phyloP scores from a whole-genome alignment of 2,329 filamentous ascomycete species.

The Tolypocladium album region DNA sequence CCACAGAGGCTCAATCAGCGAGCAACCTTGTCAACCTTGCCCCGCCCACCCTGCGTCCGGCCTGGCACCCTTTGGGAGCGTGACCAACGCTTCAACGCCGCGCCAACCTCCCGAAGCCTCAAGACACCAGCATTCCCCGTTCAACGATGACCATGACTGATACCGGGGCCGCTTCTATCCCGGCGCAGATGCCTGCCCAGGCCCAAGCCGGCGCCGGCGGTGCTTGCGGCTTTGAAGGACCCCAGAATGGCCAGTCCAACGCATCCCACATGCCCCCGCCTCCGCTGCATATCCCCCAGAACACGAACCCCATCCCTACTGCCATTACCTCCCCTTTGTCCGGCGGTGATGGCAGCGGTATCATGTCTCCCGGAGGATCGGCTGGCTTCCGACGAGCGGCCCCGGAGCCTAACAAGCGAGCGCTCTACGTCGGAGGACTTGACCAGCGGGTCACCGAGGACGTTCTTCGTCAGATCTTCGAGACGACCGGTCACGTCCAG shows the following conservation, averaged over 20 bases:
- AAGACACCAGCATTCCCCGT: not conserved
- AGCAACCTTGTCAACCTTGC: constrained; percentile 2
- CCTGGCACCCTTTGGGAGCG: not conserved
- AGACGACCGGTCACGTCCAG: constrained; percentile 95
- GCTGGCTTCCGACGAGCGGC: constrained; percentile 82
- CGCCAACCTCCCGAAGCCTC: not conserved
- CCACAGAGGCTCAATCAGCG: not conserved
- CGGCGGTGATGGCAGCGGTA: constrained; percentile 47
- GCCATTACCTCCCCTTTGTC: constrained; percentile 84
- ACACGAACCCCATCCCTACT: constrained; percentile 89
- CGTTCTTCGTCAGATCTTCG: constrained; percentile 93
- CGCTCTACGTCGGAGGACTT: constrained; percentile 88
- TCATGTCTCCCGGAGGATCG: constrained; percentile 78
- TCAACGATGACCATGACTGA: constrained; percentile 59
- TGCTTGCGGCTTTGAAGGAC: constrained; percentile 59
- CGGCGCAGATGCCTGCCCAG: constrained; percentile 59
- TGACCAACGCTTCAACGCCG: not conserved
- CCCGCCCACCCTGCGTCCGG: constrained; percentile 3
- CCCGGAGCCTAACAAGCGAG: constrained; percentile 96
- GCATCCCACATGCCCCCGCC: constrained; percentile 79
- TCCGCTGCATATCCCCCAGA: constrained; percentile 87
- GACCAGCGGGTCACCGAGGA: constrained; percentile 95
- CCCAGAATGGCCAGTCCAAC: constrained; percentile 59
- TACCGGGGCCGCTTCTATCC: constrained; percentile 49
- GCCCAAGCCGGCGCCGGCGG: constrained; percentile 51